Evolutionary conservation across 2,329 filamentous ascomycete genomes (phyloP), one percentile per base, ranked within the genome.

Genomic region (Paraconiothyrium sp.): DNA sequence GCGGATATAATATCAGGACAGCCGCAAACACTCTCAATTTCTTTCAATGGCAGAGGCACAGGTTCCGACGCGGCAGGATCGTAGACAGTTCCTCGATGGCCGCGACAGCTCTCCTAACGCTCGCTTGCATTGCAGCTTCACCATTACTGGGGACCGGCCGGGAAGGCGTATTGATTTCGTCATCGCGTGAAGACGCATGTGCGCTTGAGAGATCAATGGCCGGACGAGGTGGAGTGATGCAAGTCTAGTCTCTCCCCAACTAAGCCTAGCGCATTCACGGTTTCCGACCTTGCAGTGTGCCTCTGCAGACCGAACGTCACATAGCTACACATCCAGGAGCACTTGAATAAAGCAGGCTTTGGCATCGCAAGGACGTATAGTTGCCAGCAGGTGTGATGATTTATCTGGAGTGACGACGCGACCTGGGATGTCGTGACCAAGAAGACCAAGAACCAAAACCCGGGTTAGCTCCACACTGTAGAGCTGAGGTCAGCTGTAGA

Each of bases 241-340:
- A 51, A 52, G 34, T 20, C 34, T n/a, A 52, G 34, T 39, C 49
- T 39, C 49, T 14, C 49, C 49, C 49, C n/a, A 52, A 27, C 2
- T 24, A 32, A 14, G 46, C 24, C 30, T 48, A 9, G 24, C 46
- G 30, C 24, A 30, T 22, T 48, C 24, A 10, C 13, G 22, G 32
- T 24, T 14, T 14, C 24, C 24, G 46, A 44, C 16, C 41, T 20
- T 4, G 41, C n/a, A 20, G n/a, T 20, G 37, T 41, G 13, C 14
- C 39, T n/a, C n/a, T 1, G 39, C 13, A 41, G 43, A 46, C n/a
- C 43, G n/a, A 24, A 46, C 9, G 11, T 9, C 11, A 16, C 24
- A 11, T 30, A 14, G 22, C 27, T 30, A 30, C 27, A 30, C 27
- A 30, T 30, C 27, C 27, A 30, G 27, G 27, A 6, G 27, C 27